Conservation (phyloP, 441 rosid genomes). For the Melastoma candidum region DNA sequence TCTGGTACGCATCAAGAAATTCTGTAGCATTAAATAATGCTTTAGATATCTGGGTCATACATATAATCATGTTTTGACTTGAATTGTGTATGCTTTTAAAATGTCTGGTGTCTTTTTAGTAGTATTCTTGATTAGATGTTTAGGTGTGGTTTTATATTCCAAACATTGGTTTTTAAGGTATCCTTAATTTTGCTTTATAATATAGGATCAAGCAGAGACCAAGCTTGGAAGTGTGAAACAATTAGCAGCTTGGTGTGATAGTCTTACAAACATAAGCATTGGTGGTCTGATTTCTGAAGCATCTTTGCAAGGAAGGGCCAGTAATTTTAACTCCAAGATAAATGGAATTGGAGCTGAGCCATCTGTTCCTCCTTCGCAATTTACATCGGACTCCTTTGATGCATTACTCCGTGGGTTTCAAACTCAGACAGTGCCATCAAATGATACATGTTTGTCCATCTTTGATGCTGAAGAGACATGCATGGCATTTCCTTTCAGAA, state of each 20-base stretch:
- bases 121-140: too few relatives aligned
- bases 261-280: slow-evolving; percentile 60
- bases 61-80: too few relatives aligned
- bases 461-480: slow-evolving; percentile 93
- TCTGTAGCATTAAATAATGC: too few relatives aligned
- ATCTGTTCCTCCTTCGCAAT: slow-evolving; percentile 34
- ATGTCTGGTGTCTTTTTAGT: too few relatives aligned
- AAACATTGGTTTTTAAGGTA: too few relatives aligned
- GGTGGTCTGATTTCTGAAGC: slow-evolving; percentile 83
- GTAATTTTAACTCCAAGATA: slow-evolving; percentile 26
- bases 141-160: too few relatives aligned
- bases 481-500: slow-evolving; percentile 65
- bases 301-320: slow-evolving; percentile 40
- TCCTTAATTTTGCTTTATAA: not conserved
- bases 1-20: too few relatives aligned
- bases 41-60: too few relatives aligned
- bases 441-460: slow-evolving; percentile 44
- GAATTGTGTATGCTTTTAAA: too few relatives aligned
- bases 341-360: slow-evolving; percentile 26
- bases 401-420: slow-evolving; percentile 44
- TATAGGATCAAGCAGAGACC: slow-evolving; percentile 37
- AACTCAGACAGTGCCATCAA: slow-evolving; percentile 26
- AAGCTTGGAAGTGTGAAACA: slow-evolving; percentile 22
- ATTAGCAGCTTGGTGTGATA: slow-evolving; percentile 56
- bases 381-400: slow-evolving; percentile 59